A percentile compares a stretch with the other conserved stretches of the same genome.
These are phyloP conservation scores for Pascua guehoae DNA, from an alignment of 1,284 basidiomycete species.

Conservation along the genomic window DNA sequence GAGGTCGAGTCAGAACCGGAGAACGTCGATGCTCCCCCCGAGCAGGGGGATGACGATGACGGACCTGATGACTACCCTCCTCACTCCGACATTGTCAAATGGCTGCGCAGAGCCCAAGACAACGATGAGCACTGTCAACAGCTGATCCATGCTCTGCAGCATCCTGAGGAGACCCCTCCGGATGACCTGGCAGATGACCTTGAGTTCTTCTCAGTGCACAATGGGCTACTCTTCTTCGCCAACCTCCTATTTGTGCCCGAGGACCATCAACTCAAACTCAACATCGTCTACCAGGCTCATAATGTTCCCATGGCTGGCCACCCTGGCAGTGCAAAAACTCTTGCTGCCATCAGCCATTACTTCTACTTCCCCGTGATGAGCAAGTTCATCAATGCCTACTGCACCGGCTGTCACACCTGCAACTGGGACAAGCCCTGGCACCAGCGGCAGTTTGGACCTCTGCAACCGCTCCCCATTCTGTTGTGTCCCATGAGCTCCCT, in stretches of 20 bases:
- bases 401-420: constrained; percentile 48
- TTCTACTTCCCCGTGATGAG: constrained; percentile 33
- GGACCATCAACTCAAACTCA: background rate
- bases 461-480: constrained; percentile 50
- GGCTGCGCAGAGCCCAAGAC: too few species aligned
- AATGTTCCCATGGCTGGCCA: constrained; percentile 46
- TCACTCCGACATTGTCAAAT: constrained; percentile 7
- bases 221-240: background rate
- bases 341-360: constrained; percentile 22
- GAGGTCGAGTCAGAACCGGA: too few species aligned
- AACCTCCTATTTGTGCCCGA: constrained; percentile 6
- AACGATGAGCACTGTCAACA: constrained; percentile 17
- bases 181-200: background rate
- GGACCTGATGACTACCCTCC: background rate
- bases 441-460: constrained; percentile 38
- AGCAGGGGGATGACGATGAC: too few species aligned
- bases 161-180: too few species aligned
- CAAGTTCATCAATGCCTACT: constrained; percentile 25
- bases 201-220: background rate
- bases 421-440: constrained; percentile 46
- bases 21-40: too few species aligned
- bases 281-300: constrained; percentile 26
- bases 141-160: too few species aligned
- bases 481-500: constrained; percentile 26
- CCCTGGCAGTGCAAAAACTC: constrained; percentile 50